Evolutionary conservation across 225 moss, liverwort and hornwort genomes (phyloP).

Genomic region (Polytrichum formosum): DNA sequence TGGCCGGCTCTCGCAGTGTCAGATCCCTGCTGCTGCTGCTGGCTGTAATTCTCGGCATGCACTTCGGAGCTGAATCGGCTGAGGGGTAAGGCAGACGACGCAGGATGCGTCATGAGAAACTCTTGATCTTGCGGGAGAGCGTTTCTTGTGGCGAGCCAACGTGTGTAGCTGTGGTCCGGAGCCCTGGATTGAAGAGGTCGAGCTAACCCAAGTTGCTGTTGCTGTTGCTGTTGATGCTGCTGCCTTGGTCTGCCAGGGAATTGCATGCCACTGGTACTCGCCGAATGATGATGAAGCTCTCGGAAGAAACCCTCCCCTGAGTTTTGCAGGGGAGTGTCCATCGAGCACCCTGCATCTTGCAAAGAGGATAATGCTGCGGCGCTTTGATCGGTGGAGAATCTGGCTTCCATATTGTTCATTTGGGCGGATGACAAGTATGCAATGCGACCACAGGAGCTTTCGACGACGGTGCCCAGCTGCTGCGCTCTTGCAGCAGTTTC

Average conservation of each 20-base stretch:
- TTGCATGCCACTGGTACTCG: slow-evolving; percentile 11
- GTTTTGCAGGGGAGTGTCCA: slow-evolving; percentile 10
- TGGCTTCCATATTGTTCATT: slow-evolving; percentile 28
- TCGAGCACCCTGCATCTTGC: slow-evolving; percentile 20
- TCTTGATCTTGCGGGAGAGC: slow-evolving; percentile 27
- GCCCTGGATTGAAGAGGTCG: slow-evolving; percentile 15
- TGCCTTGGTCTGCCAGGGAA: slow-evolving; percentile 21
- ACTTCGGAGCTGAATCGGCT: slow-evolving; percentile 40
- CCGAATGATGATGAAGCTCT: slow-evolving; percentile 16
- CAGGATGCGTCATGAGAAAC: slow-evolving; percentile 6
- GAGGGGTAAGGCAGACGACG: slow-evolving; percentile 22
- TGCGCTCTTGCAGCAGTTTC: no score
- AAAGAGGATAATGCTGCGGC: slow-evolving; percentile 15
- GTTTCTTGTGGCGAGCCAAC: slow-evolving; percentile 20
- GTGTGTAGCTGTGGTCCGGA: slow-evolving; percentile 21
- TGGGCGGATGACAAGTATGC: slow-evolving; percentile 40
- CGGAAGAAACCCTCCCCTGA: background rate
- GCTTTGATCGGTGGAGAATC: slow-evolving; percentile 14
- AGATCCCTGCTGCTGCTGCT: slow-evolving; percentile 14
- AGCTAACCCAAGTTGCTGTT: background rate
- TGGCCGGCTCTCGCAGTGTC: slow-evolving; percentile 19
- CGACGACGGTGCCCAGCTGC: slow-evolving; percentile 26
- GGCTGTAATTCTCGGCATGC: slow-evolving; percentile 23
- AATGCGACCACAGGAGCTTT: slow-evolving; percentile 45
- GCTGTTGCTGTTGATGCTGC: slow-evolving; percentile 6